A percentile compares a stretch with the other conserved stretches of the same genome.
Conservation (phyloP, 345 rosid genomes). For the Cardamine chenopodiifolia region DNA sequence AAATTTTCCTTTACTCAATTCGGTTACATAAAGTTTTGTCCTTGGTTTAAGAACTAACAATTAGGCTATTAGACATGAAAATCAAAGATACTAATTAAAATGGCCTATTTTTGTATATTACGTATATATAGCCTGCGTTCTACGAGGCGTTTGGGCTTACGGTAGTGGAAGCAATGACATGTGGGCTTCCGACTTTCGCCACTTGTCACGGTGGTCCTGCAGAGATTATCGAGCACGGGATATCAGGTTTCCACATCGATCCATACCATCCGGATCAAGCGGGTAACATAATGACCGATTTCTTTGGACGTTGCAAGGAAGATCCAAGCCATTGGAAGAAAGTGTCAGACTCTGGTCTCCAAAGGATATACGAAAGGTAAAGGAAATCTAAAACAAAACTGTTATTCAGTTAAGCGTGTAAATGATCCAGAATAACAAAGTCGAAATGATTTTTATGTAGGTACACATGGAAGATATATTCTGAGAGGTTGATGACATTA, state of each 20-base stretch:
- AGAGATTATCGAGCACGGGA: constrained; percentile 82
- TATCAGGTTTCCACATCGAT: constrained; percentile 92
- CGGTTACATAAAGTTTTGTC: not conserved
- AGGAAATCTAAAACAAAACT: not conserved
- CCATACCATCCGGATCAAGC: constrained; percentile 93
- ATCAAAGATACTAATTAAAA: not conserved
- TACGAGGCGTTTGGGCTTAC: constrained; percentile 99
- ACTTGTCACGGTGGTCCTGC: constrained; percentile 98
- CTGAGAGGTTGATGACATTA: constrained; percentile 87
- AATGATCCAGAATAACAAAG: not conserved
- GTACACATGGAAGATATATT: constrained; percentile 96
- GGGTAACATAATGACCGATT: constrained; percentile 57
- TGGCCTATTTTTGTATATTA: not conserved
- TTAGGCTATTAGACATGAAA: not conserved
- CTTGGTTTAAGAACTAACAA: not conserved
- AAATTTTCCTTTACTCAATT: too few relatives aligned
- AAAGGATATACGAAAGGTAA: constrained; percentile 84
- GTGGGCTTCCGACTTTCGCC: constrained; percentile 94
- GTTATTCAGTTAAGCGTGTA: not conserved
- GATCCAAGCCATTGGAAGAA: constrained; percentile 79
- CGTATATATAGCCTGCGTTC: constrained; percentile 78
- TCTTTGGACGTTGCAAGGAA: constrained; percentile 73
- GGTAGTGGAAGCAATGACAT: constrained; percentile 98
- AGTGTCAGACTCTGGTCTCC: constrained; percentile 74
- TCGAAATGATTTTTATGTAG: constrained; percentile 44